These are phyloP conservation scores for Citrus glauca DNA, from an alignment of 345 rosid genomes.

Conservation along the genomic window DNA sequence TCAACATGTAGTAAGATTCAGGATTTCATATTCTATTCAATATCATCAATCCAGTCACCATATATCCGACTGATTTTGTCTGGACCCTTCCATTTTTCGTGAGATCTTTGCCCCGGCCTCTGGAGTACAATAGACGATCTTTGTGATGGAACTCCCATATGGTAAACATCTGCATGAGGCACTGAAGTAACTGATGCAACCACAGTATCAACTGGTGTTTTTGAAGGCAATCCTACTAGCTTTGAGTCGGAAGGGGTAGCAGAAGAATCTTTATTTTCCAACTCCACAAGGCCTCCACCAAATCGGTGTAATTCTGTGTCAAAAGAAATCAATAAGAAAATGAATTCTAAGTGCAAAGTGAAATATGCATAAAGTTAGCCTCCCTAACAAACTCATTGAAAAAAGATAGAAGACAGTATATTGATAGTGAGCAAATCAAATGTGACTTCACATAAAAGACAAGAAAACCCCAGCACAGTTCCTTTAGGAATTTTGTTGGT, in stretches of 20 bases:
- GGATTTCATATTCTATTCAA: constrained; percentile 41
- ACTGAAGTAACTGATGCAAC: constrained; percentile 41
- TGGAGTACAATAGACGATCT: constrained; percentile 60
- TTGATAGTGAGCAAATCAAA: neutral
- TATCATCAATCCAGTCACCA: constrained; percentile 97
- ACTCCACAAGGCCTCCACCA: constrained; percentile 77
- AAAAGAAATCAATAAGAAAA: neutral
- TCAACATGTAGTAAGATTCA: neutral
- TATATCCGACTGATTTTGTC: constrained; percentile 94
- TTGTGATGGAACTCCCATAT: constrained; percentile 70
- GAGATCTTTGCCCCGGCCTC: constrained; percentile 78
- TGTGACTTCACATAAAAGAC: neutral
- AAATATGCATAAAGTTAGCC: neutral
- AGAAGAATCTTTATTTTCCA: constrained; percentile 54
- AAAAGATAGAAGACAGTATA: neutral
- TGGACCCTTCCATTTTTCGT: constrained; percentile 97
- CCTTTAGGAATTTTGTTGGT: neutral
- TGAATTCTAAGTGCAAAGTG: constrained; percentile 2
- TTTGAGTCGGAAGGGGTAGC: constrained; percentile 50
- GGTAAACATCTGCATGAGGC: constrained; percentile 57
- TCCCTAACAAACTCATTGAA: neutral
- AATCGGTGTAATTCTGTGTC: constrained; percentile 77
- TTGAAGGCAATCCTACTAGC: constrained; percentile 54
- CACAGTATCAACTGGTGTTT: constrained; percentile 46
- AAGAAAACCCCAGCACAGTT: neutral